Evolutionary conservation across 345 rosid species (phyloP), one percentile per base, ranked within the genome.

Genomic region (Salix suchowensis): DNA sequence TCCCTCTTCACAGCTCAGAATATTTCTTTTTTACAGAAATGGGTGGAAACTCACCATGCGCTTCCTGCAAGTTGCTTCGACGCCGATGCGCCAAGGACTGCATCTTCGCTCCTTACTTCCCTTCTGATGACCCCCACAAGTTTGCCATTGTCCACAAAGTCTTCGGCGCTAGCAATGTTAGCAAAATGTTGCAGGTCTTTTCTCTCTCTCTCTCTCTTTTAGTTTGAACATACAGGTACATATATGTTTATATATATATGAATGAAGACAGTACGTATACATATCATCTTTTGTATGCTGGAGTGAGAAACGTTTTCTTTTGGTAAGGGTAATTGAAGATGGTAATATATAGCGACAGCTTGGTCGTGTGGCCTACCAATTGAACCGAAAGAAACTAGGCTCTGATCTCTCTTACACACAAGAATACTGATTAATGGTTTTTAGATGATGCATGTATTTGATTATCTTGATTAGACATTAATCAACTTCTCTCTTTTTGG

Each of bases 151-250:
- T 80, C 19, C 83, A 80, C 68, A 80, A 80, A 79, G 79, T 80
- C 78, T 80, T 80, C 21, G 83, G 83, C 44, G 83, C 83, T 64
- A 80, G 83, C 76, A 80, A 80, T 19, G 79, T 80, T 32, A 80
- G 83, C 83, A 80, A 80, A 75, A 80, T 76, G 79, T 60, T 80
- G 44, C 83, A 75, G 83, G 83, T 80, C 11, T 6, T 64, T 21
- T 39, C 13, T 26, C 34, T 58, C 64, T 39, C 19, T 36, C n/a
- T 28, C 34, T 32, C 34, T 32, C 34, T 32, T 24, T 71, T 3
- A n/a, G 23, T 9, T 58, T 58, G 14, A n/a, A 10, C 23, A n/a
- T 26, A 21, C 24, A 23, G 26, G 24, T 54, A 54, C 24, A 54
- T 21, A 7, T 21, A 21, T 52, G 23, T 19, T 7, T 54, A 2